Evolutionary conservation across 2,329 filamentous ascomycete genomes (phyloP), one percentile per base, ranked within the genome.

Genomic region (Coleophoma eucalyptorum): DNA sequence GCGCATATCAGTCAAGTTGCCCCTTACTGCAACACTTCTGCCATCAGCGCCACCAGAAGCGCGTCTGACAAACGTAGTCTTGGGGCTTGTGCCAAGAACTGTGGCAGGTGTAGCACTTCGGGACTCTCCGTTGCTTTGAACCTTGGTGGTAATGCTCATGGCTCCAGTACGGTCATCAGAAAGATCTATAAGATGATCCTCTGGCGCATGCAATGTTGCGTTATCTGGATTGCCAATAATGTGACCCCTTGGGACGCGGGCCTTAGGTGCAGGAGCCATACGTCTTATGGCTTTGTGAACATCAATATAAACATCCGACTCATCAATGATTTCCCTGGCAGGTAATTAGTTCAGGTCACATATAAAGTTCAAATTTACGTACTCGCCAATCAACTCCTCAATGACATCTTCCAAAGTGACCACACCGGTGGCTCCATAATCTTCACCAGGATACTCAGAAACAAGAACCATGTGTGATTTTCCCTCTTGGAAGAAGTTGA

Each of bases 401-500:
- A 99, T 99, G 4, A 99, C 94, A 68, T 99, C 94, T 68, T 99
- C 94, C 2, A 99, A 74, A 0, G 94, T 99, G 15, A 99, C 90
- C 3, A 99, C 94, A 50, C 94, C 94, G 12, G 96, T 75, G 5
- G 92, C 91, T 43, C 94, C 94, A 62, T 89, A 85, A 62, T 96
- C 86, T 58, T 95, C 90, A n/a, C 93, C 92, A 1, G 94, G 94
- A 32, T 71, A 78, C 63, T 96, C 89, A 0, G 93, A 97, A 8
- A 97, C 94, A 26, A 99, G 76, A 0, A 97, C 93, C 92, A 99
- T 96, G 69, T 99, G 94, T 1, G 92, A 96, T 69, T 99, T 99
- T 62, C 94, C 94, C 74, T 99, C 94, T 69, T 99, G 94, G 75
- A 99, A 99, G 71, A 97, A 99, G 73, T 99, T 99, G 72, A 99